Evolutionary conservation across 2,329 filamentous ascomycete species (phyloP), one percentile per base, ranked within the genome.

Genomic region (Cryphonectria parasitica): DNA sequence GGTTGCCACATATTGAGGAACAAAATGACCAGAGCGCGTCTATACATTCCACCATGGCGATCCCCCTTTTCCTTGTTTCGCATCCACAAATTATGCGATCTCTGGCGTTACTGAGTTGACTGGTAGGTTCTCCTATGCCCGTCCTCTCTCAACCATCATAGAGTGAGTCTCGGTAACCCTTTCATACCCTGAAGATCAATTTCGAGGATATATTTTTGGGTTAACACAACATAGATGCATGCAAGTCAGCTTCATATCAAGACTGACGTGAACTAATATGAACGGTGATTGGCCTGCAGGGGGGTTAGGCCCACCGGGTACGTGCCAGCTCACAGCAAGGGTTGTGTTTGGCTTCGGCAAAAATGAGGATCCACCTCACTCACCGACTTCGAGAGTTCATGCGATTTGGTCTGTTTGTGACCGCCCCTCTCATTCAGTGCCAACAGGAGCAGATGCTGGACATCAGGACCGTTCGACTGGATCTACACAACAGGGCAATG

Each of bases 401-500:
- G 11, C n/a, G 64, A 54, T 36, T 22, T 39, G 43, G 49, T 43
- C 36, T 41, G 52, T 61, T 34, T 36, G 45, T 41, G 15, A 54
- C 64, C 49, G 49, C 60, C 49, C 45, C 45, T 49, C 45, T n/a
- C 45, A n/a, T 60, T 69, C 61, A 64, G 67, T 67, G 62, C 60
- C 58, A 54, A 62, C 49, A 31, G 54, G 64, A 58, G 28, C 60
- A 56, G 63, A 70, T 70, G 68, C 60, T 62, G 58, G 64, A 52
- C 68, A 64, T 49, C 52, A 63, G 60, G 60, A 65, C 54, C 64
- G 22, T 65, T 65, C 63, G 60, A 68, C 56, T 31, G 61, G 67
- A 69, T 54, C 60, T 52, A 52, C n/a, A 72, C n/a, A 72, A 65
- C 34, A 63, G 61, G 45, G 69, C 64, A 63, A 72, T 72, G 70